These are phyloP conservation scores for Diplodia corticola DNA, from an alignment of 2,329 filamentous ascomycete genomes.

Conservation along the genomic window DNA sequence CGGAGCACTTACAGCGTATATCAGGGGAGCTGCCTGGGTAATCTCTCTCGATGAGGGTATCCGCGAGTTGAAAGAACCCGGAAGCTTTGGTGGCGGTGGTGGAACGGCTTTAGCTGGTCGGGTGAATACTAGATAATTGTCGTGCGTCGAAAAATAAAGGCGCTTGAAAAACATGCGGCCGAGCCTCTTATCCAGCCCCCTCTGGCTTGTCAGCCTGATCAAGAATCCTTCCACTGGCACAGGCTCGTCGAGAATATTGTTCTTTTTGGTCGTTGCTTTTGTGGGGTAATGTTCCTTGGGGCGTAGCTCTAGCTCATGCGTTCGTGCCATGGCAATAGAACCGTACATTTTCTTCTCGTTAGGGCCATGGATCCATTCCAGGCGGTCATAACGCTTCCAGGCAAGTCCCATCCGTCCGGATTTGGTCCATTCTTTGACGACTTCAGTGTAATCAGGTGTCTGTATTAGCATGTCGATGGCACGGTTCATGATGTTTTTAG, in stretches of 20 bases:
- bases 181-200: conserved; percentile 58
- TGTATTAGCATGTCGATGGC: conserved; percentile 61
- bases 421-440: conserved; percentile 60
- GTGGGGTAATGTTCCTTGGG: conserved; percentile 67
- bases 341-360: conserved; percentile 71
- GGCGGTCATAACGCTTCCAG: conserved; percentile 68
- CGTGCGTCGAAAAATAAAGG: conserved; percentile 65
- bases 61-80: conserved; percentile 43
- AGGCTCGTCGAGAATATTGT: conserved; percentile 54
- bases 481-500: conserved; percentile 56
- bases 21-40: conserved; percentile 58
- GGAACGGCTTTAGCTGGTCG: conserved; percentile 59
- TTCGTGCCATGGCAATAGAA: conserved; percentile 65
- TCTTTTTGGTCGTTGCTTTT: conserved; percentile 38
- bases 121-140: conserved; percentile 64
- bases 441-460: conserved; percentile 59
- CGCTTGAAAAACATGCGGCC: conserved; percentile 65
- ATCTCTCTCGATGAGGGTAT: conserved; percentile 59
- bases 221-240: conserved; percentile 66
- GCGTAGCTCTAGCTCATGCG: conserved; percentile 66
- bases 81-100: conserved; percentile 59
- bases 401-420: conserved; percentile 63
- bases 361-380: conserved; percentile 67
- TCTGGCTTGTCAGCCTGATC: conserved; percentile 64
- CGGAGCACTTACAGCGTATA: conserved; percentile 49